Conservation (phyloP, 768 basidiomycete genomes). For the Hericium coralloides region DNA sequence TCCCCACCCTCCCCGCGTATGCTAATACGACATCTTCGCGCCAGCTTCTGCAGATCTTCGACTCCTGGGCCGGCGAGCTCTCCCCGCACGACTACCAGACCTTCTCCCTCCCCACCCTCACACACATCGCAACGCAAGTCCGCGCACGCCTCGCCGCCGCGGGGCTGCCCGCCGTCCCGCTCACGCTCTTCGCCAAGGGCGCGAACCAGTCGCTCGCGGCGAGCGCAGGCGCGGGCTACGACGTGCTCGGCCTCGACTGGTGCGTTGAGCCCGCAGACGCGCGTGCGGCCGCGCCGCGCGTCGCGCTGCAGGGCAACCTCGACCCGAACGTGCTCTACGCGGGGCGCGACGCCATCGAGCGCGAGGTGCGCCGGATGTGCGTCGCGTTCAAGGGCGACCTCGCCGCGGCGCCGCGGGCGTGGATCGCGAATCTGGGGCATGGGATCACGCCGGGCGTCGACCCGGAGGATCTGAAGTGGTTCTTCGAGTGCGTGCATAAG, state of each 20-base stretch:
- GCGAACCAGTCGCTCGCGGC: slow-evolving; percentile 53
- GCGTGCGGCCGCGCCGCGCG: slow-evolving; percentile 49
- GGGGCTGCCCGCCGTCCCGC: slow-evolving; percentile 52
- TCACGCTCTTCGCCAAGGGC: slow-evolving; percentile 94
- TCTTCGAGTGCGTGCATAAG: slow-evolving; percentile 83
- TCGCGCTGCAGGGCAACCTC: slow-evolving; percentile 86
- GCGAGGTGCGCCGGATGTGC: slow-evolving; percentile 75
- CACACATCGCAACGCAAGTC: slow-evolving; percentile 65
- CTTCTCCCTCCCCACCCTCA: slow-evolving; percentile 78
- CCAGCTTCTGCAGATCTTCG: slow-evolving; percentile 93
- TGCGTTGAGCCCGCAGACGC: slow-evolving; percentile 70
- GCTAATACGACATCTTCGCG: background rate
- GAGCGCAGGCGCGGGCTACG: slow-evolving; percentile 64
- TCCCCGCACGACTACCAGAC: slow-evolving; percentile 77
- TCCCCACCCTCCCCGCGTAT: background rate
- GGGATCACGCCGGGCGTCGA: slow-evolving; percentile 95
- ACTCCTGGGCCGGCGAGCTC: slow-evolving; percentile 92
- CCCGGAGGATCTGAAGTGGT: slow-evolving; percentile 87
- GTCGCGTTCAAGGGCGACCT: slow-evolving; percentile 56
- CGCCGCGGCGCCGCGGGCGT: slow-evolving; percentile 48
- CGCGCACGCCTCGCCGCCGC: slow-evolving; percentile 45
- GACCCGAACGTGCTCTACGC: slow-evolving; percentile 87
- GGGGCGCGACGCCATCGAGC: slow-evolving; percentile 78
- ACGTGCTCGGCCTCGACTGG: slow-evolving; percentile 91
- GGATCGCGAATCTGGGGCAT: slow-evolving; percentile 97